Base-by-base conservation (phyloP, 768 basidiomycete genomes). In the Phaffia tasmanica region DNA sequence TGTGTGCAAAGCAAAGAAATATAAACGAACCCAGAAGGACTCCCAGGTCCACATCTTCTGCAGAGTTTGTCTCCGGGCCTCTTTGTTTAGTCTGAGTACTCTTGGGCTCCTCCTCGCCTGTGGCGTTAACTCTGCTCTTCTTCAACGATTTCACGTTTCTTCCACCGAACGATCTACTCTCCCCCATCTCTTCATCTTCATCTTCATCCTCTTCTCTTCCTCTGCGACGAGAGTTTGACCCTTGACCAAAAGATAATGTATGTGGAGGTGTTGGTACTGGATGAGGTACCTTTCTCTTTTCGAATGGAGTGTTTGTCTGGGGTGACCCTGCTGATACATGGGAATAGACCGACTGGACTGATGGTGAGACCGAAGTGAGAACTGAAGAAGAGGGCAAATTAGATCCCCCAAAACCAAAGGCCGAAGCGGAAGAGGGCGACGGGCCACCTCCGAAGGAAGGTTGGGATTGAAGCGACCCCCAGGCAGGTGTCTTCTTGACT, bases 31-130 rank as follows among this genome's bases (percentile, higher is more conserved):
- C 66, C 9, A 67, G 61, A 25, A 67, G 30, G 32, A 67, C 66
- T n/a, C 66, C 66, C 21, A 67, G 25, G 8, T 67, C 66, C 1
- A 60, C 58, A 23, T 61, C 66, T 16, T 67, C 60, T 0, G 35
- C 35, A 62, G 49, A 18, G 25, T 27, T 4, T 5, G 16, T 48
- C 5, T 1, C 56, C 29, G 30, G n/a, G 14, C 51, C 27, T 21
- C 19, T 18, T 49, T 35, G 54, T 29, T 19, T 25, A 18, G 19
- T n/a, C 35, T 27, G 16, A 9, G 30, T 47, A 21, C 53, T 8
- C 6, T 15, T n/a, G 18, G 27, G 27, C 1, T 18, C 62, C 16
- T 23, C 46, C 55, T 7, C 7, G 46, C 21, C 64, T 19, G 32
- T 14, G 3, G 32, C 50, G 50, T 59, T 50, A 15, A 50, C 19